Percentiles rank a stretch among this genome's conserved stretches.
Evolutionary conservation across 225 moss, liverwort and hornwort genomes (phyloP).

Genomic region (Neckera pumila): DNA sequence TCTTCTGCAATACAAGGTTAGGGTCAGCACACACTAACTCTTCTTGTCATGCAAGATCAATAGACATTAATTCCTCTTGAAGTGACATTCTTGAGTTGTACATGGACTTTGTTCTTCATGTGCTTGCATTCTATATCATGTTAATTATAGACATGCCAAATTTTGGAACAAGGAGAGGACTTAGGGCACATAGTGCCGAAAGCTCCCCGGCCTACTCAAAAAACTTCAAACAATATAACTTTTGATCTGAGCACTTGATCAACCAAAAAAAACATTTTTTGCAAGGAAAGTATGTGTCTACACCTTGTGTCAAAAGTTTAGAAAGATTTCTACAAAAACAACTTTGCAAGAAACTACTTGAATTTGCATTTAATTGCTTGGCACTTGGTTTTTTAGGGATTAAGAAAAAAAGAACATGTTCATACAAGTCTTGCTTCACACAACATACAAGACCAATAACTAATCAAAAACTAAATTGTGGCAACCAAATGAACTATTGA

Average conservation of each 20-base stretch:
- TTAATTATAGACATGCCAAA: background rate
- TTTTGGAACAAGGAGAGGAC: rapidly evolving
- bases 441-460: background rate
- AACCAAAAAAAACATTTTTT: rapidly evolving
- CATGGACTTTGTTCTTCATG: background rate
- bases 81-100: background rate
- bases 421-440: no score
- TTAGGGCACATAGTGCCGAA: rapidly evolving
- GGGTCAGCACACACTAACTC: rapidly evolving
- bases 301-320: background rate
- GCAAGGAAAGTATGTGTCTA: rapidly evolving
- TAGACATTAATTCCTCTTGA: background rate
- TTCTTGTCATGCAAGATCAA: rapidly evolving
- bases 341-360: no score
- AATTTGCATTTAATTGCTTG: background rate
- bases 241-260: rapidly evolving
- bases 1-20: rapidly evolving
- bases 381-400: background rate
- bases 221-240: rapidly evolving
- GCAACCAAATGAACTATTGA: background rate
- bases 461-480: rapidly evolving
- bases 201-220: rapidly evolving
- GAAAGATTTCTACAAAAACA: background rate
- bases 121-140: background rate
- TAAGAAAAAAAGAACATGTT: background rate